Conservation (phyloP, 192 early-diverging fungal genomes). For the Pilaira anomala region DNA sequence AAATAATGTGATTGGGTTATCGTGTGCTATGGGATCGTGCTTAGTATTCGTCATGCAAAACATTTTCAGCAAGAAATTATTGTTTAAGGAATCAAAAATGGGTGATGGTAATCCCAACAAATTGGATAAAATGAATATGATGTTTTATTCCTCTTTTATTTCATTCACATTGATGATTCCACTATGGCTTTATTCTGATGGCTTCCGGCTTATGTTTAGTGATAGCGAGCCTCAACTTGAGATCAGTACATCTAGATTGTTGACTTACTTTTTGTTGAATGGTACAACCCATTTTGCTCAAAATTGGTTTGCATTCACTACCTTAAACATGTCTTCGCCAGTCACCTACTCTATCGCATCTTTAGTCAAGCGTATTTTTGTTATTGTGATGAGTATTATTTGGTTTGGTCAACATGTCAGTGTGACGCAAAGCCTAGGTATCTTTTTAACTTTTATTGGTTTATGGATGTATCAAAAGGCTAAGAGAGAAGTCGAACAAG, state of each 20-base stretch:
- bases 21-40: slow-evolving; percentile 70
- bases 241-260: slow-evolving; percentile 23
- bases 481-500: slow-evolving; percentile 57
- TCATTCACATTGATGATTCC: slow-evolving; percentile 77
- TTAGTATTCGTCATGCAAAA: slow-evolving; percentile 86
- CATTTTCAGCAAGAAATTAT: slow-evolving; percentile 78
- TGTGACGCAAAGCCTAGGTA: slow-evolving; percentile 66
- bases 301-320: slow-evolving; percentile 75
- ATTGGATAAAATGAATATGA: slow-evolving; percentile 83
- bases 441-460: slow-evolving; percentile 77
- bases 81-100: slow-evolving; percentile 48
- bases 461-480: slow-evolving; percentile 86
- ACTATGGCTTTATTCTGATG: slow-evolving; percentile 77
- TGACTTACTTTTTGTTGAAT: slow-evolving; percentile 66
- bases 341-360: slow-evolving; percentile 87
- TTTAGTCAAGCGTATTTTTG: slow-evolving; percentile 87
- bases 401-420: slow-evolving; percentile 79
- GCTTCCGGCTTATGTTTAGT: background rate
- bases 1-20: slow-evolving; percentile 67
- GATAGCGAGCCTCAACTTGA: background rate
- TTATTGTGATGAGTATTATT: slow-evolving; percentile 78
- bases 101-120: slow-evolving; percentile 46
- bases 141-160: slow-evolving; percentile 77
- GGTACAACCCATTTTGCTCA: slow-evolving; percentile 80
- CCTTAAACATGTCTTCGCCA: slow-evolving; percentile 71